Base-by-base conservation (phyloP, 768 basidiomycete species). In the Tricholoma furcatifolium region DNA sequence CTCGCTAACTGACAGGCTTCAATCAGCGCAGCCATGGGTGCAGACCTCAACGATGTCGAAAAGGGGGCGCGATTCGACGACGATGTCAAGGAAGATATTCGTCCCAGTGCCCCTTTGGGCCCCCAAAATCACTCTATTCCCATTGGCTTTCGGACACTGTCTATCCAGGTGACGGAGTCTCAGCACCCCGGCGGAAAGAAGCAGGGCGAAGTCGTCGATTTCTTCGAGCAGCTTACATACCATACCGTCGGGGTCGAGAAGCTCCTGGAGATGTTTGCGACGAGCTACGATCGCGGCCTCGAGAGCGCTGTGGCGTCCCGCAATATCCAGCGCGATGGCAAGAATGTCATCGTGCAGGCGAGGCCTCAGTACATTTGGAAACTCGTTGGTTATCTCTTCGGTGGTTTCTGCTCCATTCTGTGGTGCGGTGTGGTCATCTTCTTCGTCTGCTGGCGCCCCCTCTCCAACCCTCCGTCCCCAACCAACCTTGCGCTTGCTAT, bases 401-500 rank as follows among this genome's bases (percentile, higher is more conserved):
- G 53, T 40, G 47, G 53, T 11, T 55, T 55, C 40, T 50, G 47
- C 12, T 49, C 47, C 11, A 49, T 55, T 17, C 40, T 54, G 11
- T 54, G 53, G 53, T 21, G 47, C 12, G 53, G 46, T 7, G 45
- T 54, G 15, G 17, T 54, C 47, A 30, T 55, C 4, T 50, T 50
- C 34, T 50, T 55, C 21, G 43, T 55, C 31, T 55, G 53, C 45
- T 55, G 47, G 53, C 14, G 35, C 21, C 47, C 47, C 8, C 42
- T 55, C 6, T 35, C 47, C 18, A 20, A 49, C 21, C 47, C 53
- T 4, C 47, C 40, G 9, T 50, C 53, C 2, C 53, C 41, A 8
- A 50, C 53, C 38, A 55, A 55, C 23, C 48, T 55, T 21, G 53
- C 45, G 1, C 36, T 55, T 14, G 53, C 53, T n/a, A 55, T 55